A percentile compares a stretch with the other conserved stretches of the same genome.
phyloP scores from a whole-genome alignment of 2,329 filamentous ascomycete genomes.

The Botrytis fragariae region DNA sequence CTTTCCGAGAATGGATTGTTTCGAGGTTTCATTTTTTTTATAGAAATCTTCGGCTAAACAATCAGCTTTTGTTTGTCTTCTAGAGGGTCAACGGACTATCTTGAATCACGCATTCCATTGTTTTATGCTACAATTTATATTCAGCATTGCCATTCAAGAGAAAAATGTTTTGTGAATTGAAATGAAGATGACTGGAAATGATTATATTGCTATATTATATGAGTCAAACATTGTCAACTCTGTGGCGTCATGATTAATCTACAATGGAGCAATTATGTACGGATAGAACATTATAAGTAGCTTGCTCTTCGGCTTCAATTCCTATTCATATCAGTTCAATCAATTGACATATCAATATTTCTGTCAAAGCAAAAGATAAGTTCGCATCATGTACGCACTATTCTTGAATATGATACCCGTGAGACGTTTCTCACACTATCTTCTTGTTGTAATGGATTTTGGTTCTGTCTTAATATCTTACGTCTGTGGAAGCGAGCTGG shows the following conservation, averaged over 20 bases:
- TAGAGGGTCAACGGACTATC: rapidly evolving
- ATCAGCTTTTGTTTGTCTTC: not conserved
- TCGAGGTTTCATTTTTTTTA: too few species aligned
- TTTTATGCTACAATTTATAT: not conserved
- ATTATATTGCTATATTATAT: not conserved
- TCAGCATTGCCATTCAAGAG: not conserved
- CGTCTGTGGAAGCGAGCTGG: not conserved
- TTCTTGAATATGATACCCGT: too few species aligned
- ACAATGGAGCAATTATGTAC: too few species aligned
- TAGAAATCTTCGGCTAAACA: too few species aligned
- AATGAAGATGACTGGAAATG: not conserved
- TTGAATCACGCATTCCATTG: not conserved
- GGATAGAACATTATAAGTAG: not conserved
- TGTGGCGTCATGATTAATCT: not conserved
- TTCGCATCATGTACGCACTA: not conserved
- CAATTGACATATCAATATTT: not conserved
- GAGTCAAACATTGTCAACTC: not conserved
- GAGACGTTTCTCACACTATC: not conserved
- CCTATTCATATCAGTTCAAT: too few species aligned
- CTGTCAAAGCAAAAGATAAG: not conserved
- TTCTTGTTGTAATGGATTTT: not conserved
- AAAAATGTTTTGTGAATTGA: not conserved
- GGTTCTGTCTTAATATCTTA: not conserved
- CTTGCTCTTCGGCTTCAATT: not conserved
- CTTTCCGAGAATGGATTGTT: not conserved